phyloP scores from a whole-genome alignment of 2,329 filamentous ascomycete species.

The Cytospora mali region DNA sequence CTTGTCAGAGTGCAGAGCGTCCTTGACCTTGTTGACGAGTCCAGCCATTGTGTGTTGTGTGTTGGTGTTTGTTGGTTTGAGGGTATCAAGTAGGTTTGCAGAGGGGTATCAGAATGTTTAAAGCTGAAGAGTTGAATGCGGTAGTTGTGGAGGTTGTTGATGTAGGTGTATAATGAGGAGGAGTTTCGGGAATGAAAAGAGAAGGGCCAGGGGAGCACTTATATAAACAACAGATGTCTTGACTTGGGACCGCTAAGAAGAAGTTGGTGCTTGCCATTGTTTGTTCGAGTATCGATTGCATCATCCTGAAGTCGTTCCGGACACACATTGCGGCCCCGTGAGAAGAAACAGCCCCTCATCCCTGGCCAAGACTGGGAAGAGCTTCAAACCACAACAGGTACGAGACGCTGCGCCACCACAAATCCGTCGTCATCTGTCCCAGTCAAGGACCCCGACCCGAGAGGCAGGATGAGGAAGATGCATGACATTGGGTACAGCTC shows the following conservation, averaged over 20 bases:
- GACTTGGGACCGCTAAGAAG: not conserved
- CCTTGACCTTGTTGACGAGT: slow-evolving; percentile 63
- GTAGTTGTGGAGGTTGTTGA: slow-evolving; percentile 1
- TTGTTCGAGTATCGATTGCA: slow-evolving; percentile 3
- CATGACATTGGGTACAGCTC: not conserved
- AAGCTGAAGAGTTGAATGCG: not conserved
- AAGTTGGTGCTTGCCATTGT: not conserved
- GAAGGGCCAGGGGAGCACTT: not conserved
- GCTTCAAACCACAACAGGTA: not conserved
- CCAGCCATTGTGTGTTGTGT: slow-evolving; percentile 53
- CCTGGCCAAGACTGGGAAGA: not conserved
- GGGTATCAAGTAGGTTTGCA: slow-evolving; percentile 22
- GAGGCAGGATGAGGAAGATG: not conserved
- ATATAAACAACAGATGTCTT: slow-evolving; percentile 3
- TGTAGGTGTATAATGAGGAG: not conserved
- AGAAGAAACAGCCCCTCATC: not conserved
- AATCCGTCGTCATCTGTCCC: not conserved
- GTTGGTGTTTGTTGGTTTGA: slow-evolving; percentile 24
- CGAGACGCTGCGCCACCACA: not conserved
- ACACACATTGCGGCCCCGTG: not conserved
- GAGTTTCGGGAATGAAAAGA: not conserved
- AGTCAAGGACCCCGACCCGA: not conserved
- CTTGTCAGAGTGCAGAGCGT: slow-evolving; percentile 52
- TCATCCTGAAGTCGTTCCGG: slow-evolving; percentile 9
- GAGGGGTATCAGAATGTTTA: slow-evolving; percentile 2